Percentiles rank a stretch among this genome's conserved stretches.
These are phyloP conservation scores for Nemophila menziesii DNA, from an alignment of 257 asterid species.

Conservation along the genomic window DNA sequence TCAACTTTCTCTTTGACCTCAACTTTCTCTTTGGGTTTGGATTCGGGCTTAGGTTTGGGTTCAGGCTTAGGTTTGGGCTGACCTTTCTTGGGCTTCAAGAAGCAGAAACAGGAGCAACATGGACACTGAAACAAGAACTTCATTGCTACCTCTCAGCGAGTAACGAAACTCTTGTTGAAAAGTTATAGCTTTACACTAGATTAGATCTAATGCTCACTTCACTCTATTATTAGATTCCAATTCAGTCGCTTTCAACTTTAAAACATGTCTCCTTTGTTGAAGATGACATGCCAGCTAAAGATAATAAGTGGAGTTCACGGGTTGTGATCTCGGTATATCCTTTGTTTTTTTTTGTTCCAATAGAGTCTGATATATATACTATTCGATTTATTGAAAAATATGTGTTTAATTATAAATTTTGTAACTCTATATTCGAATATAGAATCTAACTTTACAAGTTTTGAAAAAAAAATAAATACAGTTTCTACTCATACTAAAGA, in stretches of 20 bases:
- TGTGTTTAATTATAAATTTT: too few species aligned
- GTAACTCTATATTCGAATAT: too few species aligned
- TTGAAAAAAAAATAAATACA: too few species aligned
- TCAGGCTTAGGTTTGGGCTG: constrained; percentile 31
- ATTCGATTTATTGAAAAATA: too few species aligned
- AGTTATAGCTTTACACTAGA: too few species aligned
- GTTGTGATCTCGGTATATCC: too few species aligned
- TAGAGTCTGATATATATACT: too few species aligned
- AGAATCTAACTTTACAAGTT: too few species aligned
- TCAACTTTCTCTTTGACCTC: constrained; percentile 4
- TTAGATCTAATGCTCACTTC: not conserved
- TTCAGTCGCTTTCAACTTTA: constrained; percentile 19
- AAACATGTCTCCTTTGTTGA: not conserved
- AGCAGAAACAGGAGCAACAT: constrained; percentile 75
- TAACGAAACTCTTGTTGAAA: too few species aligned
- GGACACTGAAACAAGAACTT: constrained; percentile 81
- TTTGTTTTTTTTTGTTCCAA: too few species aligned
- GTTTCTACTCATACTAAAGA: too few species aligned
- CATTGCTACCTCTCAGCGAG: constrained; percentile 18
- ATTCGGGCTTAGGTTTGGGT: not conserved
- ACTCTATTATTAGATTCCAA: constrained; percentile 14
- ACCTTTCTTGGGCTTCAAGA: constrained; percentile 56
- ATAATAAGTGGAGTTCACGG: not conserved
- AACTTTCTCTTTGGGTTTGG: not conserved
- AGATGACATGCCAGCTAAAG: not conserved